Base-by-base conservation (phyloP, 176 grass and related monocot genomes). In the Carex pumila region DNA sequence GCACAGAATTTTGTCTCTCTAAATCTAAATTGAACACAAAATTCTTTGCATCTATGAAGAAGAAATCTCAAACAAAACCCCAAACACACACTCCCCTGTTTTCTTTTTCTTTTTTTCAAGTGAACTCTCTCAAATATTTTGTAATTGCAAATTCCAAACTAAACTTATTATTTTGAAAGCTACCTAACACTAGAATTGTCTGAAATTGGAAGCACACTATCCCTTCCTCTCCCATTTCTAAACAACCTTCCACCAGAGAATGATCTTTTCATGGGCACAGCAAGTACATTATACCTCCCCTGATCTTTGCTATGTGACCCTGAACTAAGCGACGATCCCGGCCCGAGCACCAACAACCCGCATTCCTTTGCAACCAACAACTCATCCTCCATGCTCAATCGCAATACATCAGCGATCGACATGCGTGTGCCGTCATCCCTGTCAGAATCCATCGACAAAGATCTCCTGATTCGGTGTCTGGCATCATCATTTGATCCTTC, bases 321-420 rank as follows among this genome's bases (percentile, higher is more conserved):
- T 45, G 79, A 67, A 10, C 86, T 86, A 12, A 77, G 67, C 12
- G 92, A 90, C 5, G 89, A 83, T 69, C 91, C 90, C 1, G 66
- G 78, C 1, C 77, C 81, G 1, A 79, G 76, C 29, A 76, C 81
- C 67, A 87, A 86, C 65, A 94, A 77, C 39, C 89, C 91, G 61
- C 77, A 83, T 79, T 91, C 95, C 89, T 89, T 88, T 17, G 86
- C 97, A 61, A 85, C 87, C 25, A 88, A 74, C 68, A 85, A 79
- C 69, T 95, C 90, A 10, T 95, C 97, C 60, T 99, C 93, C 34
- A 89, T 69, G 79, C 88, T 95, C 37, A 70, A 80, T 87, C 80
- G 86, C 87, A 99, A 84, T 31, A 99, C 91, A 61, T 94, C 88
- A 21, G 89, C 91, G 4, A 96, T 96, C 45, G 89, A 92, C 83